Conservation (phyloP, 257 asterid species). For the Lycium barbarum region DNA sequence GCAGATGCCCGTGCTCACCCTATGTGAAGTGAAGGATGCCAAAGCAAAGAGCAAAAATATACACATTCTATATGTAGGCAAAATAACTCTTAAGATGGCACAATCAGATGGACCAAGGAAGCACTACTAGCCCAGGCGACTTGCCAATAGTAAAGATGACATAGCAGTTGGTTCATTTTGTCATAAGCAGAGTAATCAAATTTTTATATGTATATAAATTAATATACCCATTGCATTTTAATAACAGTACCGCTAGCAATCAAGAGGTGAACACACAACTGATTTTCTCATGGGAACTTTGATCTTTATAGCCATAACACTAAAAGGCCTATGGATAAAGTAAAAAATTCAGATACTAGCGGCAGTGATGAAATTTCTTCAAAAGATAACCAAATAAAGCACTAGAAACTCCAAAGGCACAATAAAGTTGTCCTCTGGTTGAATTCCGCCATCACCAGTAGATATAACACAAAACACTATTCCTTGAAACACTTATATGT, state of each 20-base stretch:
- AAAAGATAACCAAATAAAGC: slow-evolving; percentile 7
- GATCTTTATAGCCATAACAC: not conserved
- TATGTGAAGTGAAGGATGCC: slow-evolving; percentile 32
- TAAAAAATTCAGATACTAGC: not conserved
- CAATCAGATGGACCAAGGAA: not conserved
- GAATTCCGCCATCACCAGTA: not conserved
- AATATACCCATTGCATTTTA: not conserved
- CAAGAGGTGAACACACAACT: not conserved
- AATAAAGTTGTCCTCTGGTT: not conserved
- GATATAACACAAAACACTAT: slow-evolving; percentile 7
- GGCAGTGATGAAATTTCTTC: not conserved
- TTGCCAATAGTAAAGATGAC: not conserved
- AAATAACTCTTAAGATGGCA: slow-evolving; percentile 23
- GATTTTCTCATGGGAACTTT: not conserved
- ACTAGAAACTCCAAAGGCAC: slow-evolving; percentile 10
- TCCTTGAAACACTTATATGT: not conserved
- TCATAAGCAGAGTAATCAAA: not conserved
- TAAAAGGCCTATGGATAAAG: not conserved
- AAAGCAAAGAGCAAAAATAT: slow-evolving; percentile 6
- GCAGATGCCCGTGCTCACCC: slow-evolving; percentile 40
- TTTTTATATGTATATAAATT: not conserved
- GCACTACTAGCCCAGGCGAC: not conserved
- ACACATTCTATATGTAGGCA: slow-evolving; percentile 28
- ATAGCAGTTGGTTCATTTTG: not conserved
- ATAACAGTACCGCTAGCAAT: not conserved